A percentile compares a stretch with the other conserved stretches of the same genome.
These are phyloP conservation scores for Nothophaeocryptopus gaeumannii DNA, from an alignment of 2,329 filamentous ascomycete species.

Conservation along the genomic window DNA sequence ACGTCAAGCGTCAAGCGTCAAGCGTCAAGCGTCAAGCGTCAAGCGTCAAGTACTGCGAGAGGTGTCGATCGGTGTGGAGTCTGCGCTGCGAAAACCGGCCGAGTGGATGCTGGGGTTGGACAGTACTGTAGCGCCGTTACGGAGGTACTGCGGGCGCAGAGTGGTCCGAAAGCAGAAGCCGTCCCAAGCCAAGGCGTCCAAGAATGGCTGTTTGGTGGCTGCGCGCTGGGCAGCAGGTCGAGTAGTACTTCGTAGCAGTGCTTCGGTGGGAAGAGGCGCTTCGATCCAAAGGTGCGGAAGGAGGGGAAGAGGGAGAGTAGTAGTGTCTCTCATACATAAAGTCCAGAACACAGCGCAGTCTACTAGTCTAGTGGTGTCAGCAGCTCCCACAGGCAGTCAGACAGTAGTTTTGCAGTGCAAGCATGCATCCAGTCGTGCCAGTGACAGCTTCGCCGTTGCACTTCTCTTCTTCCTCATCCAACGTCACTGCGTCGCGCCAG, in stretches of 20 bases:
- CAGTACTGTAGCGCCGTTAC: conserved; percentile 2
- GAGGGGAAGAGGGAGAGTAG: neutral
- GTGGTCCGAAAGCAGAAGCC: neutral
- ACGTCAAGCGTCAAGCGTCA: conserved; percentile 1
- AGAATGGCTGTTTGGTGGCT: conserved; percentile 7
- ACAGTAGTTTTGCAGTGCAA: neutral
- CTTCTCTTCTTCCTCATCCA: too few species aligned
- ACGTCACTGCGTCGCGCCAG: too few species aligned
- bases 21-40: neutral
- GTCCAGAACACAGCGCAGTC: neutral
- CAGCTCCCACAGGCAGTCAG: neutral
- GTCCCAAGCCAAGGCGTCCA: conserved; percentile 6
- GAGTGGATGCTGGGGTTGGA: neutral
- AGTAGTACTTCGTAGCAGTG: too few species aligned
- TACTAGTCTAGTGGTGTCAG: neutral
- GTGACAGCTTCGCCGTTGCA: neutral
- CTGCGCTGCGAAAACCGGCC: conserved; percentile 1
- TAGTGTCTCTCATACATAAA: neutral
- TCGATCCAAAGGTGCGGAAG: neutral
- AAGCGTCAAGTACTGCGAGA: neutral
- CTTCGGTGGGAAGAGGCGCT: too few species aligned
- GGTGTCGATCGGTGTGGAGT: conserved; percentile 4
- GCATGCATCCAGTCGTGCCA: neutral
- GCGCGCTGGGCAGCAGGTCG: conserved; percentile 9
- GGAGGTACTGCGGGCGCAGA: conserved; percentile 8